A percentile compares a stretch with the other conserved stretches of the same genome.
Conservation (phyloP, 2,329 filamentous ascomycete species). For the Dendrostoma leiphaemia region DNA sequence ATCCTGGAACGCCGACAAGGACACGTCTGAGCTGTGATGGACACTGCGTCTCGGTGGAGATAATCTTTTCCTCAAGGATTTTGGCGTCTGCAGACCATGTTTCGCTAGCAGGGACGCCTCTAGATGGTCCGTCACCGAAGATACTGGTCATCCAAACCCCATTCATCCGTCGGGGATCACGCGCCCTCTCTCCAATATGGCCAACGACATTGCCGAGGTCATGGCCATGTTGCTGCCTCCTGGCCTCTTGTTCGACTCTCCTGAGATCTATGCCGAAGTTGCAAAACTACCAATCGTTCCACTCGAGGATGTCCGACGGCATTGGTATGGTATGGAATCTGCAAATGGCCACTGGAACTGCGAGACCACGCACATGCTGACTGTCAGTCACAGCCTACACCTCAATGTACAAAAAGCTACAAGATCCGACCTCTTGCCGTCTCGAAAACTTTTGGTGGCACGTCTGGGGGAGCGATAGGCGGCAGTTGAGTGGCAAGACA, state of each 20-base stretch:
- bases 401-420: constrained; percentile 55
- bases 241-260: constrained; percentile 55
- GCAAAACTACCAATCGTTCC: constrained; percentile 50
- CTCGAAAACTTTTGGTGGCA: constrained; percentile 68
- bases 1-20: background rate
- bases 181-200: constrained; percentile 6
- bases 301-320: constrained; percentile 50
- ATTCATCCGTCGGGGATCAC: background rate
- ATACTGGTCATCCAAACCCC: background rate
- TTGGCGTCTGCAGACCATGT: constrained; percentile 12
- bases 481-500: constrained; percentile 49
- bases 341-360: background rate
- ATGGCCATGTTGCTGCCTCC: constrained; percentile 51
- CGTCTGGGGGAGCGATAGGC: constrained; percentile 59
- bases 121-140: constrained; percentile 7
- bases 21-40: background rate
- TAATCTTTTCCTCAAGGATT: background rate
- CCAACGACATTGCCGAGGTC: constrained; percentile 17
- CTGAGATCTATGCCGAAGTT: constrained; percentile 51
- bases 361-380: constrained; percentile 8
- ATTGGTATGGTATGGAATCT: constrained; percentile 53
- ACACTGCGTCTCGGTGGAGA: background rate
- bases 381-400: constrained; percentile 50
- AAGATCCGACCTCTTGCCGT: constrained; percentile 61
- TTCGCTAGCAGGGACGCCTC: background rate